These are phyloP conservation scores for Penicillium subrubescens DNA, from an alignment of 495 filamentous ascomycete genomes.

Conservation along the genomic window DNA sequence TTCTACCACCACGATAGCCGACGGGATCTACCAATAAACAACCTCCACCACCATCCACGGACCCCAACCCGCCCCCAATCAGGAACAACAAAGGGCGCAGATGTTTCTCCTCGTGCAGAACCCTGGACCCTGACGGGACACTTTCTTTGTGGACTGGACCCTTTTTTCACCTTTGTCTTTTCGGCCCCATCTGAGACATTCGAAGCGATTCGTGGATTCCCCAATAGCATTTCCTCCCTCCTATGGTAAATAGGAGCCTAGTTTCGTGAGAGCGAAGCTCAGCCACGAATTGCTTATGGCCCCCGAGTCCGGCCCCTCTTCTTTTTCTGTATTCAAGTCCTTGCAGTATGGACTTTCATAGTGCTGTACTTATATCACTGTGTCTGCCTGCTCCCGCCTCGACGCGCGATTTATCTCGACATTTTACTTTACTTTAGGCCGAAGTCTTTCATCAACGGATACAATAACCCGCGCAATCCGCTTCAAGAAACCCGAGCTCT, in stretches of 20 bases:
- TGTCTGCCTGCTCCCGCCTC: too few species aligned
- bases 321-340: too few species aligned
- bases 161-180: too few species aligned
- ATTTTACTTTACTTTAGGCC: neutral
- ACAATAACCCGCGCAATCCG: neutral
- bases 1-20: neutral
- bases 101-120: too few species aligned
- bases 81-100: neutral
- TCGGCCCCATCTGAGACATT: neutral
- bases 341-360: too few species aligned
- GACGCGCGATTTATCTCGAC: neutral
- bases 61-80: neutral
- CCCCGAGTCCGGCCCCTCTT: neutral
- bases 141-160: neutral
- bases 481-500: neutral
- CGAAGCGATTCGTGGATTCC: neutral
- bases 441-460: neutral
- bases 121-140: neutral
- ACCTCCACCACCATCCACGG: neutral
- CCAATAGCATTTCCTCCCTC: too few species aligned
- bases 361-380: neutral
- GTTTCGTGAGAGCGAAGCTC: neutral
- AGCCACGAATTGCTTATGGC: neutral
- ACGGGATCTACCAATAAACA: neutral
- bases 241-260: too few species aligned